Evolutionary conservation across 495 filamentous ascomycete species (phyloP), one percentile per base, ranked within the genome.

Genomic region (Terfezia boudieri): DNA sequence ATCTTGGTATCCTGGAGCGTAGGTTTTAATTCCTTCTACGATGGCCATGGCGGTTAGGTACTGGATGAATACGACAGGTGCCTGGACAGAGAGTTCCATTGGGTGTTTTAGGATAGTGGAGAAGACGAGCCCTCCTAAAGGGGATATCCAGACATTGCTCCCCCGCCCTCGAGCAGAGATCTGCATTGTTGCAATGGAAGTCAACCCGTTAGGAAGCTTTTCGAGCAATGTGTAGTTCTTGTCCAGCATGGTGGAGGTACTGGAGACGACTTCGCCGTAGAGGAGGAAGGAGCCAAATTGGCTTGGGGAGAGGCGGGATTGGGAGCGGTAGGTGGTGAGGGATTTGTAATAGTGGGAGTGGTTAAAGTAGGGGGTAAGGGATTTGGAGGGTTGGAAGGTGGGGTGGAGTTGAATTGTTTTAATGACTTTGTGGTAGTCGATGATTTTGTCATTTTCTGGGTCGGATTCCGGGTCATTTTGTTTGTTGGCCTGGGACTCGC

Each of bases 111-210:
- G 74, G 16, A 89, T 77, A 11, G 81, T 85, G 8, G 84, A 92
- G 70, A 90, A 87, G 60, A 95, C 79, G 9, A 98, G 74, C 17
- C 78, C 76, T 0, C 90, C 90, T 2, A 84, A 74, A 4, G 90
- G 92, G 0, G 90, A 86, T 2, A 98, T 79, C 90, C 92, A 98
- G 59, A 94, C 83, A 60, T 98, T 96, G 46, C 73, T 78, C 6
- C 92, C 92, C 2, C 90, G 82, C 17, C 90, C 90, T 46, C 90
- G 77, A n/a, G 85, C 92, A 8, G 86, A 82, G 12, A 95, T 72
- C 66, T 98, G 92, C 0, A 81, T 80, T 3, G 87, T 93, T n/a
- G 92, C 92, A 2, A 82, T 82, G n/a, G 83, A 73, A 4, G 87
- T 93, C 58, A 92, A 82, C 12, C 90, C 92, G 1, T 72, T 77